Evolutionary conservation across 202 grass and related monocot genomes (phyloP).

Genomic region (Bolboschoenoplectus hybrid): DNA sequence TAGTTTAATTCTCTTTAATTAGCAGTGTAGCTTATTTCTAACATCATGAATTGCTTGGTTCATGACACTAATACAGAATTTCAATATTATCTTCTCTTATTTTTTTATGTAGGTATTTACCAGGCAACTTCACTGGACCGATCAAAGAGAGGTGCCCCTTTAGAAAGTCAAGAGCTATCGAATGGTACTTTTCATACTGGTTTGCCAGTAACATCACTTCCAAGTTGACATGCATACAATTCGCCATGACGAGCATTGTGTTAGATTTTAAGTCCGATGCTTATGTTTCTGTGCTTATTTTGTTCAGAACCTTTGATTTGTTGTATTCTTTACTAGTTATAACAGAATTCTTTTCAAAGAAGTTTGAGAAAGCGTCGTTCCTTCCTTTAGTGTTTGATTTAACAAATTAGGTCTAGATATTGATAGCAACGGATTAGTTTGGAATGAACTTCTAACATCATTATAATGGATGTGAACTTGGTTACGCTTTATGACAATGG

Average conservation of each 20-base stretch:
- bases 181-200: slow-evolving; percentile 66
- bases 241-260: background rate
- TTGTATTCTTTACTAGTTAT: slow-evolving; percentile 38
- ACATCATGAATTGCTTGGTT: no score
- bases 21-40: no score
- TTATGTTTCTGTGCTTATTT: background rate
- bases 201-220: slow-evolving; percentile 73
- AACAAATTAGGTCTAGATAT: background rate
- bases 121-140: slow-evolving; percentile 79
- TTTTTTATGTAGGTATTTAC: slow-evolving; percentile 67
- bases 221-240: slow-evolving; percentile 50
- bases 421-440: no score
- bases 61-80: background rate
- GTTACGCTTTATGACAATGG: no score
- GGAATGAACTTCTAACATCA: background rate
- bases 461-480: background rate
- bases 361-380: background rate
- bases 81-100: slow-evolving; percentile 26
- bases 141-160: slow-evolving; percentile 61
- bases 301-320: slow-evolving; percentile 5
- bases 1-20: no score
- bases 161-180: slow-evolving; percentile 64
- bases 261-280: slow-evolving; percentile 8
- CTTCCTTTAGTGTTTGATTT: background rate
- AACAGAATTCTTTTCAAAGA: slow-evolving; percentile 15